Base-by-base conservation (phyloP, 202 grass and related monocot genomes). In the Zoysia matrella region DNA sequence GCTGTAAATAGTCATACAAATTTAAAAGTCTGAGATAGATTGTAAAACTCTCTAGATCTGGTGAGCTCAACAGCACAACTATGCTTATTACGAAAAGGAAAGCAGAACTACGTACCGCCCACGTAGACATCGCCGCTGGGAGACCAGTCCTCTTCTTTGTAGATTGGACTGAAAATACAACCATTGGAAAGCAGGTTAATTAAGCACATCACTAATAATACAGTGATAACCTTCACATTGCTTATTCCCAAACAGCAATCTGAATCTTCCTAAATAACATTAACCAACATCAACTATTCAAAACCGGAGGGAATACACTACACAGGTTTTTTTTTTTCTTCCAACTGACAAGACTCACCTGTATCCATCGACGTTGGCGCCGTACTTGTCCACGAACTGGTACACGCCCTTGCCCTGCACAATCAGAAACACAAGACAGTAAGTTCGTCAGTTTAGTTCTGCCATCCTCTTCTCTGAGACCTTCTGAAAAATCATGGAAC, bases 161-260 rank as follows among this genome's bases (percentile, higher is more conserved):
- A 98, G 81, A 98, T 98, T 67, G 95, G 95, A 85, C 95, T 98
- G 88, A 58, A 58, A 56, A 65, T 83, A 76, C 22, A 71, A 67
- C 39, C 6, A 41, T 80, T 49, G 43, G 7, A 43, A 69, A 80
- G 60, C 60, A 50, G 14, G 11, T 52, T 62, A 6, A 55, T 60
- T 13, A 3, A 4, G 30, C 22, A 50, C 75, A 74, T 13, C 43
- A 43, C 11, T n/a, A 13, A 12, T 66, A 7, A 0, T 3, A 6
- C 58, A 60, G 7, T n/a, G n/a, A 14, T 14, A 42, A 8, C 9
- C 0, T 10, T 30, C 8, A 8, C 39, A 9, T 14, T 8, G 36
- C 10, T 60, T 67, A 39, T 47, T 42, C 47, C 49, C 46, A 86
- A 68, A 68, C 13, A 73, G 6, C 8, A 30, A 40, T 42, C 12